Base-by-base conservation (phyloP, 495 filamentous ascomycete species). In the Aspergillus diversus region DNA sequence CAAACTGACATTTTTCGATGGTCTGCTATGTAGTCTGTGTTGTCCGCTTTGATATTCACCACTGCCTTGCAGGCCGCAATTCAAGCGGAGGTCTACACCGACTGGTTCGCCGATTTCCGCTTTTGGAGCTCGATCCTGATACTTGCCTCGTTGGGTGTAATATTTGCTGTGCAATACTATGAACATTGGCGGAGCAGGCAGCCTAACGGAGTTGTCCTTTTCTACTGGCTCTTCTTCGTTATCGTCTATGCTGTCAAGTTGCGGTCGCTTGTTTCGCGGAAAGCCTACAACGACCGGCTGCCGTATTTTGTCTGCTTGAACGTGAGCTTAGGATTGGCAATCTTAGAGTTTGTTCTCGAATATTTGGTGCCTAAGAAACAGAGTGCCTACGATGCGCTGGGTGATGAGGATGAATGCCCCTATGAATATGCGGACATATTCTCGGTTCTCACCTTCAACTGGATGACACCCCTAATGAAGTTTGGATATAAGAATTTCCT, bases 381-480 rank as follows among this genome's bases (percentile, higher is more conserved):
- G 64, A 92, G 89, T 64, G 84, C 84, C 9, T 99, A 98, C 73
- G 88, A 92, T 70, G 90, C 86, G 3, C 73, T 98, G 60, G 87
- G 89, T n/a, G 92, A 95, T 58, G 87, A 92, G 59, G 91, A 93
- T 60, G 93, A 97, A 78, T 98, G 95, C 67, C 96, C 96, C 0
- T 88, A 89, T 37, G 93, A 98, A 79, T 96, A 96, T 77, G 93
- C 96, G 27, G 92, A 93, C 57, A 83, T 98, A 50, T 98, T 98
- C 77, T 97, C 94, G 9, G 86, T 91, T 43, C 85, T 99, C 34
- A 96, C 94, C 9, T 99, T 99, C 73, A 86, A 90, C 60, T 99
- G 96, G 96, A 97, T 99, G 92, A 99, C 96, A 0, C 92, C 94
- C 15, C 77, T 98, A 85, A 99, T 99, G 96, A 92, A 89, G 68